Evolutionary conservation across 1,284 basidiomycete genomes (phyloP), one percentile per base, ranked within the genome.

Genomic region (Caloboletus firmus): DNA sequence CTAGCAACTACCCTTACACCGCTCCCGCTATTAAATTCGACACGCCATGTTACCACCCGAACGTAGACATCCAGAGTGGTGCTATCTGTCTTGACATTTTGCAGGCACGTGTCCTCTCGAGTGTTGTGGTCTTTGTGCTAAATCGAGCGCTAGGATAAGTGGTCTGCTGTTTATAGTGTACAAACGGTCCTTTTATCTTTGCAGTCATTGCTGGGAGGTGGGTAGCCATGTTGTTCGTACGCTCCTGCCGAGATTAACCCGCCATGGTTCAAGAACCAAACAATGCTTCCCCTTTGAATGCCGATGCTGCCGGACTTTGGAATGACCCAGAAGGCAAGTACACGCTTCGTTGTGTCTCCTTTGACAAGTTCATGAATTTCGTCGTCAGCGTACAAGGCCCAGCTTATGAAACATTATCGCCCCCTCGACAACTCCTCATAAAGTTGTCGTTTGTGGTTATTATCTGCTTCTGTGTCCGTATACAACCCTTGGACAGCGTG

Each of bases 111-210:
- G 6, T 55, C 7, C 32, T 32, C 40, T 24, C 47, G 26, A 17
- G 26, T 22, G 50, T 34, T 34, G 41, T 51, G 12, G 20, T n/a
- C 6, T 6, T 40, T 58, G 43, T 54, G 1, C 54, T 69, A 6
- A 71, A 48, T 31, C 11, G 11, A 42, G 41, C 20, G 46, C 2
- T 59, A 94, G 87, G 91, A 93, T 71, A 90, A 93, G 67, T 94
- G 91, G 91, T 91, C 89, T 12, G 91, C 92, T 10, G 87, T 93
- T 3, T 92, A 94, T 69, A 91, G 89, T 54, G 92, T 93, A 30
- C 89, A 93, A 60, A 93, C 91, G 0, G 89, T 94, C 42, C 78
- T 94, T 13, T 74, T 94, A n/a, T 93, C 91, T 9, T 70, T 94
- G 52, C 91, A 94, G 64, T 91, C 89, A 10, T 74, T 94, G 28